Percentiles rank a stretch among this genome's conserved stretches.
phyloP scores from a whole-genome alignment of 495 filamentous ascomycete species.

The Talaromyces adpressus region DNA sequence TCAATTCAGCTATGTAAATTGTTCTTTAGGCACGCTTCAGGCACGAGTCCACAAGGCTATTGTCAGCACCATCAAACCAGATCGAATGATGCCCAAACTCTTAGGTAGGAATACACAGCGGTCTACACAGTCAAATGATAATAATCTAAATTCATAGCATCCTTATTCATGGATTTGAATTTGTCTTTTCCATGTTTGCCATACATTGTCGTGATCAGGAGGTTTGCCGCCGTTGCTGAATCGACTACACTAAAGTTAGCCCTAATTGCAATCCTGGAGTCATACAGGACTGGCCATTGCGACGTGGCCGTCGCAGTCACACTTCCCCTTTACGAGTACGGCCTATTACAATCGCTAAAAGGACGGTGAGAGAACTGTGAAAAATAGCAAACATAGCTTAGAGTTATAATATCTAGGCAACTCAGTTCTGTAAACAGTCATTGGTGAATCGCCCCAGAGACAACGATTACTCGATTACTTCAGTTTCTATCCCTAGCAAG shows the following conservation, averaged over 20 bases:
- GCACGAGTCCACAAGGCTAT: background rate
- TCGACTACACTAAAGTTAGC: background rate
- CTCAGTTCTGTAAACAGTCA: background rate
- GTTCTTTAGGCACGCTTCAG: background rate
- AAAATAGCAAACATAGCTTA: background rate
- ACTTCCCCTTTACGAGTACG: background rate
- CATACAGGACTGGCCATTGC: background rate
- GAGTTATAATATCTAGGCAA: background rate
- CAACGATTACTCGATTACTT: background rate
- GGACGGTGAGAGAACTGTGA: background rate
- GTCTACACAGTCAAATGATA: background rate
- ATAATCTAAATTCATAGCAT: background rate
- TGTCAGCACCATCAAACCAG: background rate
- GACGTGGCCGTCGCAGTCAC: background rate
- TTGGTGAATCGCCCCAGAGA: background rate
- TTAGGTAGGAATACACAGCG: background rate
- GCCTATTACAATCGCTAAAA: background rate
- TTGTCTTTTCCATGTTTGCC: background rate
- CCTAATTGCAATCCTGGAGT: slow-evolving; percentile 5
- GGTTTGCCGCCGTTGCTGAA: background rate
- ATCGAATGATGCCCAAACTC: background rate
- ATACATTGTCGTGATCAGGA: background rate
- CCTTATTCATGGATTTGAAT: background rate
- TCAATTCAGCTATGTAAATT: too few species aligned
- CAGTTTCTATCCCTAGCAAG: background rate